Conservation (phyloP, 495 filamentous ascomycete species). For the Antarctomyces pellizariae region DNA sequence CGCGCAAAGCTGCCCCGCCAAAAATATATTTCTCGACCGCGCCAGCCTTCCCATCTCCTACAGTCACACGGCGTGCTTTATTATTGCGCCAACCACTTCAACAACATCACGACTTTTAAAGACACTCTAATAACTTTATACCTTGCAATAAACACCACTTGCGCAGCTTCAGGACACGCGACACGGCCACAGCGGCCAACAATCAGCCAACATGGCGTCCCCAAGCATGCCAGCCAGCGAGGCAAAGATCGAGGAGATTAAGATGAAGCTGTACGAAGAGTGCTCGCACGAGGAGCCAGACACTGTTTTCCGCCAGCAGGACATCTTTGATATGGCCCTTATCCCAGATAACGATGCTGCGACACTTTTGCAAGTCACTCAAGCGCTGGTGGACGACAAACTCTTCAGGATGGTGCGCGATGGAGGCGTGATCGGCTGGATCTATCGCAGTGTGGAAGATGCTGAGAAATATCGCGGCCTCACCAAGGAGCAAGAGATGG, state of each 20-base stretch:
- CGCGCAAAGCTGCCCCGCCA: no score
- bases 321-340: conserved; percentile 34
- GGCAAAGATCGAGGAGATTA: conserved; percentile 3
- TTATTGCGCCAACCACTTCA: no score
- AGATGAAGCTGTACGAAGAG: conserved; percentile 19
- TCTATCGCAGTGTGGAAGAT: conserved; percentile 38
- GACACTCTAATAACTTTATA: no score
- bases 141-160: no score
- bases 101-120: no score
- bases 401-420: conserved; percentile 35
- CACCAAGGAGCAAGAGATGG: conserved; percentile 45
- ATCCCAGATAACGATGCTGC: conserved; percentile 33
- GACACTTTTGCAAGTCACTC: conserved; percentile 33
- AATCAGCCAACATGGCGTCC: conserved; percentile 7
- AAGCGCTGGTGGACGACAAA: conserved; percentile 39
- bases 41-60: no score
- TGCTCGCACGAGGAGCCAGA: conserved; percentile 15
- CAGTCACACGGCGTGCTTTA: no score
- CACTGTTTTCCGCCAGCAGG: conserved; percentile 39
- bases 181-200: background rate
- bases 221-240: background rate
- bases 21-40: no score
- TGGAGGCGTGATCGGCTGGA: conserved; percentile 36
- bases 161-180: background rate
- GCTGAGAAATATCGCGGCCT: conserved; percentile 48